A percentile compares a stretch with the other conserved stretches of the same genome.
Evolutionary conservation across 2,329 filamentous ascomycete species (phyloP).

Genomic region (Cladophialophora exuberans): DNA sequence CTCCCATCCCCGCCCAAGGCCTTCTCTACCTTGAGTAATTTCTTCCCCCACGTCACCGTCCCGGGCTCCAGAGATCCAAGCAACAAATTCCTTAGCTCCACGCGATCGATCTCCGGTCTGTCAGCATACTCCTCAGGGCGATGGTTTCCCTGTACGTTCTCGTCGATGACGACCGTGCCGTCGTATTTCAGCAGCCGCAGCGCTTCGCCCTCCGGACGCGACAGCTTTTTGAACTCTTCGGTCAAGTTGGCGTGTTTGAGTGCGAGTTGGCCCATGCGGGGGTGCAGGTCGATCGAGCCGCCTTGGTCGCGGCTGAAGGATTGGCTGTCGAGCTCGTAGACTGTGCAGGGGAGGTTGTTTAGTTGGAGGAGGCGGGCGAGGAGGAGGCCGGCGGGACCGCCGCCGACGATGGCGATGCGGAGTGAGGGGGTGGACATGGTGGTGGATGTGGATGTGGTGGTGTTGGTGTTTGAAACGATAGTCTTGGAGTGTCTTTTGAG

Average conservation of each 20-base stretch:
- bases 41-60: slow-evolving; percentile 53
- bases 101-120: slow-evolving; percentile 59
- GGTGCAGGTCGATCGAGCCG: slow-evolving; percentile 60
- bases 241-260: slow-evolving; percentile 55
- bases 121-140: slow-evolving; percentile 32
- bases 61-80: slow-evolving; percentile 50
- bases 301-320: slow-evolving; percentile 53
- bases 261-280: slow-evolving; percentile 54
- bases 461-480: not conserved
- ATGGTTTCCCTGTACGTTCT: slow-evolving; percentile 31
- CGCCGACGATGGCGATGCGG: slow-evolving; percentile 54
- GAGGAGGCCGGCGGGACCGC: slow-evolving; percentile 54
- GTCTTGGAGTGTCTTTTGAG: not conserved
- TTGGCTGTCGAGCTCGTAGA: slow-evolving; percentile 53
- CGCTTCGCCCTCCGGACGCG: slow-evolving; percentile 58
- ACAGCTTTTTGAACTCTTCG: slow-evolving; percentile 54
- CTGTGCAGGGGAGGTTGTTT: slow-evolving; percentile 50
- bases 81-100: slow-evolving; percentile 49
- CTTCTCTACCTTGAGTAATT: slow-evolving; percentile 44
- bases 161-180: slow-evolving; percentile 37
- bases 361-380: slow-evolving; percentile 57
- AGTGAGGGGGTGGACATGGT: slow-evolving; percentile 30
- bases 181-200: slow-evolving; percentile 52
- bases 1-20: slow-evolving; percentile 7
- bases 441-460: not conserved